Base-by-base conservation (phyloP, 768 basidiomycete genomes). In the Pleurotus tuoliensis region DNA sequence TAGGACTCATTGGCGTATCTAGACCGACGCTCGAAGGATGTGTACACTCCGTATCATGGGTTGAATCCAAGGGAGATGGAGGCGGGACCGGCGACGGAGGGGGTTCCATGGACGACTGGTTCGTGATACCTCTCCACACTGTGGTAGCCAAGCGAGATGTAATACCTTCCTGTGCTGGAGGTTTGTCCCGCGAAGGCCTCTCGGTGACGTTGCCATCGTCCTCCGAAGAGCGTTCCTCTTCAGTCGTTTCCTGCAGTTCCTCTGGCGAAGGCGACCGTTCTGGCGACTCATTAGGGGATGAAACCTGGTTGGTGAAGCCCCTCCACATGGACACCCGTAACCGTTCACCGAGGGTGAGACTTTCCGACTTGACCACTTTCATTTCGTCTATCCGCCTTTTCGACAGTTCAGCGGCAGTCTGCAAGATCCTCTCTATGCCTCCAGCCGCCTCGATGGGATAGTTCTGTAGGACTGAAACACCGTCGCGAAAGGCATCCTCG, bases 81-180 rank as follows among this genome's bases (percentile, higher is more conserved):
- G 76, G 70, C n/a, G 69, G 68, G 5, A 65, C 44, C 3, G 76
- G 71, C 41, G 77, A 70, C n/a, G 73, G 68, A 15, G 84, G 79
- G 8, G 72, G 71, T n/a, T 87, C 87, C 87, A 87, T 87, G 2
- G 86, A 81, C 57, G 78, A 80, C 66, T 86, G 84, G 62, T 89
- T 90, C 3, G 87, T 88, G 61, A 90, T 83, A 3, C 88, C 89
- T 64, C 80, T 78, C 88, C 88, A 90, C 18, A 90, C 78, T n/a
- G 80, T 82, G 56, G 71, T 81, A 7, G 86, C 82, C 12, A 88
- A 65, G 34, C 81, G 76, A 41, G 82, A 75, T 5, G 80, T 78
- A 51, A 85, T 58, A 11, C 78, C 75, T 18, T 73, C 59, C 4
- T 63, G 25, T 37, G 49, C 49, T 4, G 55, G 61, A 51, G 58